These are phyloP conservation scores for Pseudofabraea citricarpa DNA, from an alignment of 2,329 filamentous ascomycete species.

Conservation along the genomic window DNA sequence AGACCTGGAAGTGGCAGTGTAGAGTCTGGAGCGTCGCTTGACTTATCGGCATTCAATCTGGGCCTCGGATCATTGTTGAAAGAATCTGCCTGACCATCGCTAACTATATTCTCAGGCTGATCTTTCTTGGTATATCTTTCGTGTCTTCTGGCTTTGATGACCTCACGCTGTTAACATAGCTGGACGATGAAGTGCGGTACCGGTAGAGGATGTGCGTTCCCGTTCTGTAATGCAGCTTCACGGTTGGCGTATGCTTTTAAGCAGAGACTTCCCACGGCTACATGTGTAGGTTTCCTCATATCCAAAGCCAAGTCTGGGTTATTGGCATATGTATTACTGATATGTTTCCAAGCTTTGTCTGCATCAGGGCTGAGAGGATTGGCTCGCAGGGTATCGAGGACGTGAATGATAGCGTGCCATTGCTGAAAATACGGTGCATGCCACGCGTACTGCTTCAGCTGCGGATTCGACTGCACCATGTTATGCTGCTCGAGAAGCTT, in stretches of 20 bases:
- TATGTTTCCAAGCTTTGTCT: slow-evolving; percentile 29
- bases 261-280: slow-evolving; percentile 29
- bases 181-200: slow-evolving; percentile 16
- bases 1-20: neutral
- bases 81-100: neutral
- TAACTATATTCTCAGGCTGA: neutral
- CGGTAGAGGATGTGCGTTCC: slow-evolving; percentile 1
- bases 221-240: slow-evolving; percentile 12
- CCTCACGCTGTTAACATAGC: slow-evolving; percentile 19
- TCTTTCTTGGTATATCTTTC: slow-evolving; percentile 1
- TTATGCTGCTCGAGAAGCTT: slow-evolving; percentile 27
- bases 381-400: slow-evolving; percentile 30
- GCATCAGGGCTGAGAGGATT: slow-evolving; percentile 25
- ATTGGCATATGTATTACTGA: slow-evolving; percentile 30
- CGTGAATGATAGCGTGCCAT: slow-evolving; percentile 32
- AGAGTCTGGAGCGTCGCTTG: neutral
- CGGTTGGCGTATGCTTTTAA: slow-evolving; percentile 26
- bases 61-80: neutral
- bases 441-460: slow-evolving; percentile 28
- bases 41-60: neutral
- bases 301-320: slow-evolving; percentile 21
- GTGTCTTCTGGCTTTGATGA: slow-evolving; percentile 14
- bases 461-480: slow-evolving; percentile 30
- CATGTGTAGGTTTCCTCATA: slow-evolving; percentile 23
- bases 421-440: slow-evolving; percentile 26